Percentiles rank a stretch among this genome's conserved stretches.
Evolutionary conservation across 805 yeast species (phyloP).

Genomic region (Yarrowia porcina): DNA sequence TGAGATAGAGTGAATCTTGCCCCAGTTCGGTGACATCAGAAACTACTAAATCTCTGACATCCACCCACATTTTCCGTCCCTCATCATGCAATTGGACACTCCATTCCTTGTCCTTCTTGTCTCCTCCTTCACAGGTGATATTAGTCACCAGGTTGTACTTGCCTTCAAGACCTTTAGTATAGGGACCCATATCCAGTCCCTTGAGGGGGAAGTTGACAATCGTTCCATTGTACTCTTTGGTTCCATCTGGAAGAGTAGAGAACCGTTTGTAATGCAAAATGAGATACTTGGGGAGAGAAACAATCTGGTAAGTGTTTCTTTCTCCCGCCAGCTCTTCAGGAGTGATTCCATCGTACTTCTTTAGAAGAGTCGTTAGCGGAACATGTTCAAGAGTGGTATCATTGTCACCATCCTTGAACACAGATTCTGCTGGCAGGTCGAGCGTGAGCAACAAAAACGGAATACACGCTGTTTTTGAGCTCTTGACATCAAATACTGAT

Average conservation of each 20-base stretch:
- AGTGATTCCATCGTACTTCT: conserved; percentile 37
- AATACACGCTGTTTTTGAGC: conserved; percentile 28
- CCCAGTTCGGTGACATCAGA: conserved; percentile 43
- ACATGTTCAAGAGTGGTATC: conserved; percentile 50
- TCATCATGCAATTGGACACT: conserved; percentile 49
- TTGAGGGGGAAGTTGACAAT: conserved; percentile 56
- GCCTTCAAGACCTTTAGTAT: conserved; percentile 29
- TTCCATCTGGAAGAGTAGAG: conserved; percentile 37
- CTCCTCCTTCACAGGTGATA: conserved; percentile 43
- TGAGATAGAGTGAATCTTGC: conserved; percentile 57
- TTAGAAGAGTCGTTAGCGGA: conserved; percentile 45
- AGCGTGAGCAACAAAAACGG: conserved; percentile 55
- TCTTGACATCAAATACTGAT: conserved; percentile 31
- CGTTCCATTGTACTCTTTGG: conserved; percentile 51
- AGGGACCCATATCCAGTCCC: conserved; percentile 41
- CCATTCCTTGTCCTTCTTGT: conserved; percentile 40
- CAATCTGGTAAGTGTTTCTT: conserved; percentile 42
- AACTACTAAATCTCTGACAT: conserved; percentile 50
- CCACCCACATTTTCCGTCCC: conserved; percentile 51
- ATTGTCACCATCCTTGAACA: conserved; percentile 51
- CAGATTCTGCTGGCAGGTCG: conserved; percentile 57
- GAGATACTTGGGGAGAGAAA: conserved; percentile 51
- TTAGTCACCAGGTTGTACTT: conserved; percentile 50
- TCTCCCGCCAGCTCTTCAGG: conserved; percentile 40
- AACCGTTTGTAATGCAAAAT: conserved; percentile 58